Evolutionary conservation across 805 yeast species (phyloP), one percentile per base, ranked within the genome.

Genomic region (Hanseniaspora lachancei): DNA sequence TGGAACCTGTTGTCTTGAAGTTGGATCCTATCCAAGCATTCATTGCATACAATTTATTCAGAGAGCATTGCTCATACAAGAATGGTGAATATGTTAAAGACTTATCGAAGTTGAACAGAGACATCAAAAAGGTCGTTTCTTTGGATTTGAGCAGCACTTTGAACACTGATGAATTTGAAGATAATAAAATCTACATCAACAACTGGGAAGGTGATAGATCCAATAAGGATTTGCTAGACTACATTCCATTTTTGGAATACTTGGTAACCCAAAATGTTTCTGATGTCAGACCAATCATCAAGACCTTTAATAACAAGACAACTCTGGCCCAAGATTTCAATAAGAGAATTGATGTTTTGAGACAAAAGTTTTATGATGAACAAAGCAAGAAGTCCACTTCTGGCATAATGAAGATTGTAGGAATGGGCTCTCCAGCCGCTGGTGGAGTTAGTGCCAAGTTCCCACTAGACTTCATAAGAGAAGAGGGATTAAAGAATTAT

Each of bases 171-270:
- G 44, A 29, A 16, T 53, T 46, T 32, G 96, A 96, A 2, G 96
- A 89, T 63, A 93, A 93, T 69, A 91, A 95, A n/a, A 79, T 93
- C 60, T 81, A 87, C 58, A 72, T 88, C 69, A 75, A 80, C 60
- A 80, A 84, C 59, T 93, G 98, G 98, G 78, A 76, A 55, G 99
- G 99, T 60, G 72, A 73, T 59, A 77, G 85, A 36, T 95, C 43
- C 23, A 32, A 86, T 66, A 96, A 91, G 69, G 75, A 76, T 57
- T 77, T 93, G 64, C 75, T 93, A 62, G 77, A 77, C 63, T 73
- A 89, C 71, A 88, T 93, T 65, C 97, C 97, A 57, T 83, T 93
- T 73, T 79, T 93, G 62, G 99, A 93, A 73, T 93, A 86, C 72
- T 72, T 93, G 58, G 97, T 96, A 16, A 86, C 95, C 16, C 95